A percentile compares a stretch with the other conserved stretches of the same genome.
phyloP scores from a whole-genome alignment of 176 grass and related monocot genomes.

The Hyparrhenia diplandra region DNA sequence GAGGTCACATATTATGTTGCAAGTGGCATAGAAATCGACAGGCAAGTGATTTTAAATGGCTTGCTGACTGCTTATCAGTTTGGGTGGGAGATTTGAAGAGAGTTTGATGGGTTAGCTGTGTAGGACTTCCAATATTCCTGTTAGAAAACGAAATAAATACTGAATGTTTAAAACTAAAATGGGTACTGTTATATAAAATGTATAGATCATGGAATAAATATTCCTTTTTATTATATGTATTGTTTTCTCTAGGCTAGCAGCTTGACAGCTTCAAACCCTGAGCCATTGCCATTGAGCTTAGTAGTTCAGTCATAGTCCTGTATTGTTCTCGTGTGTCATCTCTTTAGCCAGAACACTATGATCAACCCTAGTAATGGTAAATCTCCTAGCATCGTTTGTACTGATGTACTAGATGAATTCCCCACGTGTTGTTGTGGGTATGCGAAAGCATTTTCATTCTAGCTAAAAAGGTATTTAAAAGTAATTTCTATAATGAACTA shows the following conservation, averaged over 20 bases:
- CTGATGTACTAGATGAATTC: too few species aligned
- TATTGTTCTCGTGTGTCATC: neutral
- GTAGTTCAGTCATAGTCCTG: neutral
- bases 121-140: neutral
- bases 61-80: neutral
- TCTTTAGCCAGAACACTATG: neutral
- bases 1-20: neutral
- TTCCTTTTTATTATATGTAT: neutral
- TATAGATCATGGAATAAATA: neutral
- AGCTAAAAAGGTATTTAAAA: too few species aligned
- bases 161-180: neutral
- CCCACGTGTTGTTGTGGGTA: too few species aligned
- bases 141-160: neutral
- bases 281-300: neutral
- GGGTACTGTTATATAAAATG: neutral
- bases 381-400: too few species aligned
- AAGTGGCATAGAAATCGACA: neutral
- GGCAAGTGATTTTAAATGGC: neutral
- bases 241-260: neutral
- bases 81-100: neutral
- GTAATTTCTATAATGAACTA: too few species aligned
- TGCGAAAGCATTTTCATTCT: too few species aligned
- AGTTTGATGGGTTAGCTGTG: neutral
- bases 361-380: too few species aligned
- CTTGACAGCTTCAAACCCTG: neutral